Base-by-base conservation (phyloP, 1,139 yeast species). In the Yamadazyma diospyri region DNA sequence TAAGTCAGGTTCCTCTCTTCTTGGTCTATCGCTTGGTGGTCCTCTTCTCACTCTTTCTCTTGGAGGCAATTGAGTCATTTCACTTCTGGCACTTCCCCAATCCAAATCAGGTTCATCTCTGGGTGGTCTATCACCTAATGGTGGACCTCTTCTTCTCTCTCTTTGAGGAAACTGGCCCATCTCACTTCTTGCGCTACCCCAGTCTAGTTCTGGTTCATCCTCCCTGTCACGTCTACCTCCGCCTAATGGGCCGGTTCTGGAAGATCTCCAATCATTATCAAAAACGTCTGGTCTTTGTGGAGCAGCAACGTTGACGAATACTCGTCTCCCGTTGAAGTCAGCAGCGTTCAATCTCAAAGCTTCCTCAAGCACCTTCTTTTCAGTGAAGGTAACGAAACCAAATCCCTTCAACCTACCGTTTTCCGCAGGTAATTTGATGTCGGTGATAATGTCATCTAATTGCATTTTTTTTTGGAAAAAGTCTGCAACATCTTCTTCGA, bases 301-400 rank as follows among this genome's bases (percentile, higher is more conserved):
- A 38, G 94, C 96, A 33, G 97, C 97, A 38, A 92, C 97, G 46
- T 80, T 77, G 36, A 94, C 86, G 46, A 78, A 85, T 42, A 87
- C 76, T 49, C 78, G 78, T 64, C 95, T 81, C 36, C 88, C 94
- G 39, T 74, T 73, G 51, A 86, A 69, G 42, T 75, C 80, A 36
- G 78, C 59, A 48, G 77, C 78, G 41, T 80, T 73, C 51, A 83
- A 72, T 33, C 69, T 66, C 49, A 89, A 69, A 4, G 94, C 82
- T 48, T 76, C 77, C 51, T 79, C 89, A 50, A 88, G 74, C 25
- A 75, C 68, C 20, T 71, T 79, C 55, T 82, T 76, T 44, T 78
- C 77, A 27, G 61, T 61, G 51, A 88, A 83, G 34, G 94, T 87
- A 42, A 92, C 78, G 53, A 88, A 89, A 4, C 95, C 98, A 58